Base-by-base conservation (phyloP, 75 land plant genomes). In the Selaginella tamariscina region DNA sequence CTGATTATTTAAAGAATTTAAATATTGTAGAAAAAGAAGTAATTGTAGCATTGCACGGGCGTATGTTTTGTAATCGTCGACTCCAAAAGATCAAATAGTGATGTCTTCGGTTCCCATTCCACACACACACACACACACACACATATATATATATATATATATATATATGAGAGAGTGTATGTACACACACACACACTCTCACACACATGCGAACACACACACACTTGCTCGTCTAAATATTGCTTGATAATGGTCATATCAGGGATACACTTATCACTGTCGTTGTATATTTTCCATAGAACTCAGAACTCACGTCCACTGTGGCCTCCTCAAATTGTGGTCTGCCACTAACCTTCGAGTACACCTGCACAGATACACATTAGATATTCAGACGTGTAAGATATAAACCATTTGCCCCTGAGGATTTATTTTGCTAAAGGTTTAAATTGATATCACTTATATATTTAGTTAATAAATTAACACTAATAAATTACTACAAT, bases 281-380 rank as follows among this genome's bases (percentile, higher is more conserved):
- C 98, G 74, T 94, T 96, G 72, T 94, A 94, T 13, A 91, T 96
- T 65, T 85, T 91, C 98, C 98, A 65, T 94, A 94, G 56, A 94
- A 94, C 66, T 94, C 96, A 18, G 98, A 94, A 75, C 86, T 85
- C 23, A 93, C 81, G 71, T 93, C 96, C 57, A 93, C 69, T 0
- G 98, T 92, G 5, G 98, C 88, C 18, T 56, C 65, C 62, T 84
- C 90, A n/a, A 85, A 31, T 32, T 74, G 29, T 20, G 90, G 75
- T 55, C 77, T 81, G 29, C 91, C 91, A 68, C 91, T 89, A 15
- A 93, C 98, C 73, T 89, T 89, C 1, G 85, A 56, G 67, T 88
- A 92, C 0, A 92, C 72, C 97, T 92, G 71, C 13, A 15, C n/a
- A n/a, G n/a, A n/a, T n/a, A n/a, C n/a, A n/a, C n/a, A n/a, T n/a